These are phyloP conservation scores for Solanum virginianum DNA, from an alignment of 257 asterid genomes.

Conservation along the genomic window DNA sequence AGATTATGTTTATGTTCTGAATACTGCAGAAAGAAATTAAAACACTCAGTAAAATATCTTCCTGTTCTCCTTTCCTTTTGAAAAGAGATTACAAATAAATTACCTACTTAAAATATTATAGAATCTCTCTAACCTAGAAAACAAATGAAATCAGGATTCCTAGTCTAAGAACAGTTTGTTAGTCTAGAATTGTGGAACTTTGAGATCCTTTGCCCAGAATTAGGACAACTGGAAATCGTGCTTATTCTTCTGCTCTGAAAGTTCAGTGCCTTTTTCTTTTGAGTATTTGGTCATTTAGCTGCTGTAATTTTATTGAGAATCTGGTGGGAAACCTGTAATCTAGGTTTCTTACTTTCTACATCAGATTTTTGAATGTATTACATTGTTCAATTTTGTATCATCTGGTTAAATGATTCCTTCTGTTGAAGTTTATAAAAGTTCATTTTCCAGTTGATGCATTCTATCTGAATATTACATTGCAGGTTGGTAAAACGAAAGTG, in stretches of 20 bases:
- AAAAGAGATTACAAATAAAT: not conserved
- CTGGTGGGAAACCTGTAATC: not conserved
- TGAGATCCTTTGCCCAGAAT: not conserved
- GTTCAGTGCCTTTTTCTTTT: not conserved
- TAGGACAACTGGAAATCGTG: not conserved
- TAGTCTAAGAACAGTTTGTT: not conserved
- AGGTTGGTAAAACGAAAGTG: conserved; percentile 87
- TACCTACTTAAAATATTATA: not conserved
- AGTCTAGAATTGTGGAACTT: not conserved
- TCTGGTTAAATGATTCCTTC: not conserved
- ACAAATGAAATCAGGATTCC: not conserved
- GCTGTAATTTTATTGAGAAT: not conserved
- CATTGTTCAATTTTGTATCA: not conserved
- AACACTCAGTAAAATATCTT: not conserved
- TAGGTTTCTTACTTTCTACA: not conserved
- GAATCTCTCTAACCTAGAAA: not conserved
- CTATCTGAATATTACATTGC: conserved; percentile 10
- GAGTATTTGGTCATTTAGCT: not conserved
- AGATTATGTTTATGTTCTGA: not conserved
- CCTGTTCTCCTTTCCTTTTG: not conserved
- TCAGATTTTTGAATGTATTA: not conserved
- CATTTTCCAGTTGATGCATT: not conserved
- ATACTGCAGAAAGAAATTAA: not conserved
- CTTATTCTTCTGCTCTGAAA: not conserved
- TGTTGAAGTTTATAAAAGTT: not conserved